Percentiles rank a stretch among this genome's conserved stretches.
These are phyloP conservation scores for Acanthamoeba castellanii DNA, from an alignment of 208 protist species.

Conservation along the genomic window DNA sequence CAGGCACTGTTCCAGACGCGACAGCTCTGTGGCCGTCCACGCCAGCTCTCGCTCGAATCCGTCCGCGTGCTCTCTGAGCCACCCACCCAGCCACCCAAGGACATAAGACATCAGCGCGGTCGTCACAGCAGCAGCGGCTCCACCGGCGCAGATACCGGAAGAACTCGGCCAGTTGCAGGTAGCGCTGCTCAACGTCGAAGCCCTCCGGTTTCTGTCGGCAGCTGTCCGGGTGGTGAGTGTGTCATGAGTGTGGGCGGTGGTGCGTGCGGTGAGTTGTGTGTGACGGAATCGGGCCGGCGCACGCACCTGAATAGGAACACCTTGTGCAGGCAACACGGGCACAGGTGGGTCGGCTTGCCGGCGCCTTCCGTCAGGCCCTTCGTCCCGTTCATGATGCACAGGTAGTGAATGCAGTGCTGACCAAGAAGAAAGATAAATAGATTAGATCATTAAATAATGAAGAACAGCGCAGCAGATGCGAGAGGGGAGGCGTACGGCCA, in stretches of 20 bases:
- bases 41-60: conserved; percentile 19
- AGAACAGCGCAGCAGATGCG: background rate
- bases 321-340: conserved; percentile 2
- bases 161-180: conserved; percentile 1
- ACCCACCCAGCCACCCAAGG: background rate
- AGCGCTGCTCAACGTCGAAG: conserved; percentile 28
- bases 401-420: conserved; percentile 33
- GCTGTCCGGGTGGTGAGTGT: background rate
- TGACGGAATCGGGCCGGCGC: background rate
- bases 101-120: background rate
- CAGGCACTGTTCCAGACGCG: background rate
- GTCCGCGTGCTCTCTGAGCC: background rate
- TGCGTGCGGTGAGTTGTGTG: background rate
- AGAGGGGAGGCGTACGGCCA: background rate
- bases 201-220: background rate
- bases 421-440: background rate
- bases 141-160: background rate
- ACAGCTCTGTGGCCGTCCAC: conserved; percentile 4
- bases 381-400: conserved; percentile 41
- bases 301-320: conserved; percentile 15
- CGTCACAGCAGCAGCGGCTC: background rate
- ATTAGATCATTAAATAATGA: background rate
- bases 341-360: conserved; percentile 4
- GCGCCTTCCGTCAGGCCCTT: background rate
- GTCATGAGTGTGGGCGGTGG: background rate